phyloP scores from a whole-genome alignment of 2,329 filamentous ascomycete species.

The Exophiala dermatitidis region DNA sequence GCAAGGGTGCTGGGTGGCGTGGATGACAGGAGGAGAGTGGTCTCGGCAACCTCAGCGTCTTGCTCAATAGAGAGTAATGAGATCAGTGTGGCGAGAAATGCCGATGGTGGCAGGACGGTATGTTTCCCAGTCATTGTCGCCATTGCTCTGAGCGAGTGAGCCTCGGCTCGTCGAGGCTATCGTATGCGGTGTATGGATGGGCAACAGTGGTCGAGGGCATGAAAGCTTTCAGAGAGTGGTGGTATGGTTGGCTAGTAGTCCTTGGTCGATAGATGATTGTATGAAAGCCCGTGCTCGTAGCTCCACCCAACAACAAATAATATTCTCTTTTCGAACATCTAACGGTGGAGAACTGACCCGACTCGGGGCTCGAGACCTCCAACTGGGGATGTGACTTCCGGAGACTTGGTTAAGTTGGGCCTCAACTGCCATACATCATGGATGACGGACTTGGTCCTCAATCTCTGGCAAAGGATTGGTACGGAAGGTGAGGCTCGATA shows the following conservation, averaged over 20 bases:
- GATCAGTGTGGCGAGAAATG: slow-evolving; percentile 39
- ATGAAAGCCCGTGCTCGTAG: neutral
- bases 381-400: neutral
- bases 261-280: neutral
- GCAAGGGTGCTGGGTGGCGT: slow-evolving; percentile 32
- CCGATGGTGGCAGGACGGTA: slow-evolving; percentile 31
- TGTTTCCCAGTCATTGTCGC: neutral
- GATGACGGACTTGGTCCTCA: neutral
- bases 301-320: neutral
- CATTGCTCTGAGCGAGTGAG: neutral
- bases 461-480: no score
- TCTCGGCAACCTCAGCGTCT: slow-evolving; percentile 40
- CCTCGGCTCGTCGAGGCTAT: neutral
- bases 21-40: slow-evolving; percentile 33
- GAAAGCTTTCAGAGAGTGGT: no score
- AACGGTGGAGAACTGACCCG: neutral
- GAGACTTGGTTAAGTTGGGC: neutral
- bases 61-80: slow-evolving; percentile 39
- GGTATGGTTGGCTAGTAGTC: no score
- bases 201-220: no score
- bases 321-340: neutral
- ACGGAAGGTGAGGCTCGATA: no score
- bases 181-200: no score
- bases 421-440: neutral
- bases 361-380: no score